Conservation (phyloP, 768 basidiomycete genomes). For the Naematelia encephala region DNA sequence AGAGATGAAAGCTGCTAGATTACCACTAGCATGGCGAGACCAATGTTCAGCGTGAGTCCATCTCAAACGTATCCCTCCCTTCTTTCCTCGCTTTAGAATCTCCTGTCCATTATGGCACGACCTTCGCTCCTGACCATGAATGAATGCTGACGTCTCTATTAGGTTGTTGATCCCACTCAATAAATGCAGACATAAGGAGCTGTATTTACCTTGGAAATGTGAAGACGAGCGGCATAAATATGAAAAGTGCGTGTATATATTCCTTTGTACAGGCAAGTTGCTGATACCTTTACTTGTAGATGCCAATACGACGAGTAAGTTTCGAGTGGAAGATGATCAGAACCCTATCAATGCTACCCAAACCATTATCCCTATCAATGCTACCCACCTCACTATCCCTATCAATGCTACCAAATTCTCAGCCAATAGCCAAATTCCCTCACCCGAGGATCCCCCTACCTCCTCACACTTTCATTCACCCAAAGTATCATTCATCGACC, state of each 20-base stretch:
- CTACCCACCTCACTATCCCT: too few relatives aligned
- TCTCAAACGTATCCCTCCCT: too few relatives aligned
- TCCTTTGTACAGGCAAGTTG: background rate
- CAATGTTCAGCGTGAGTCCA: slow-evolving; percentile 85
- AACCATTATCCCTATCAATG: too few relatives aligned
- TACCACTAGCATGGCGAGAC: slow-evolving; percentile 83
- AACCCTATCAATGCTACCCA: too few relatives aligned
- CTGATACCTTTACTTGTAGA: slow-evolving; percentile 52
- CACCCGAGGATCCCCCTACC: too few relatives aligned
- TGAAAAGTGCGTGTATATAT: slow-evolving; percentile 51
- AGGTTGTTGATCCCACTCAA: slow-evolving; percentile 86
- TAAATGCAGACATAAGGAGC: slow-evolving; percentile 71
- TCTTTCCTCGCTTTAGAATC: background rate
- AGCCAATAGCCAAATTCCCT: too few relatives aligned
- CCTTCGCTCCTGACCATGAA: background rate
- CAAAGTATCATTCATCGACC: background rate
- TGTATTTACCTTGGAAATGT: slow-evolving; percentile 88
- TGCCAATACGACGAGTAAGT: slow-evolving; percentile 94
- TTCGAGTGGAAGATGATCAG: background rate
- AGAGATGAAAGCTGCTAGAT: slow-evolving; percentile 69
- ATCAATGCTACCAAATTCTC: too few relatives aligned
- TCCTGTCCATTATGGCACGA: background rate
- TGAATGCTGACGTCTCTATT: slow-evolving; percentile 7
- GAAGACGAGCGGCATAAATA: slow-evolving; percentile 67
- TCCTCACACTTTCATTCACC: too few relatives aligned